Evolutionary conservation across 352 stramenopile genomes (phyloP).

Genomic region (Pythium pyrilobum): DNA sequence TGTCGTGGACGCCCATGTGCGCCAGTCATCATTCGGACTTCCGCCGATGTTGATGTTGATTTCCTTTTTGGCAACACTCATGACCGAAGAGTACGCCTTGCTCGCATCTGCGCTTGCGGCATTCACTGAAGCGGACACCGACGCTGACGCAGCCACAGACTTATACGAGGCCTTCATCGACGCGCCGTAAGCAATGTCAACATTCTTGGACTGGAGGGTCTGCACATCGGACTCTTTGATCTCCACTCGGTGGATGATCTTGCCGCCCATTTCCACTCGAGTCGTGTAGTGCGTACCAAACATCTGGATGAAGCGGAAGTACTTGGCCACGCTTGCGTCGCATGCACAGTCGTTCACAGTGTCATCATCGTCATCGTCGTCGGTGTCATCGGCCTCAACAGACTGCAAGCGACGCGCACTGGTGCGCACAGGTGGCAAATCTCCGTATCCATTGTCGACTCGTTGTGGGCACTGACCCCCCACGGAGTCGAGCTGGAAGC

Average conservation of each 20-base stretch:
- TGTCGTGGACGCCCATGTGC: constrained; percentile 19
- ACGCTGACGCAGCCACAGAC: constrained; percentile 10
- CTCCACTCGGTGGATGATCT: constrained; percentile 25
- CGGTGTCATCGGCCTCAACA: background rate
- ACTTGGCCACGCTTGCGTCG: constrained; percentile 21
- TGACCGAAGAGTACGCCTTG: constrained; percentile 20
- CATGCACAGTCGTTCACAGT: constrained; percentile 25
- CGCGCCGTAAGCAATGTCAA: constrained; percentile 23
- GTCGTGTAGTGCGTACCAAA: constrained; percentile 27
- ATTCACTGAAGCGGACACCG: constrained; percentile 15
- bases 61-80: constrained; percentile 26
- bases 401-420: constrained; percentile 8
- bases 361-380: constrained; percentile 12
- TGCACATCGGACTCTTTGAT: constrained; percentile 27
- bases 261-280: constrained; percentile 25
- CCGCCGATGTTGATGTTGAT: constrained; percentile 29
- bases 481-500: constrained; percentile 12
- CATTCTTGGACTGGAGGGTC: constrained; percentile 22
- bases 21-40: constrained; percentile 26
- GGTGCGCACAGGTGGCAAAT: constrained; percentile 4
- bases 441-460: constrained; percentile 16
- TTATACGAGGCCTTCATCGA: constrained; percentile 32
- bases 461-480: constrained; percentile 17
- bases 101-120: constrained; percentile 6
- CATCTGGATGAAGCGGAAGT: constrained; percentile 25